Conservation (phyloP, 2,329 filamentous ascomycete species). For the Pseudocercospora fuligena region DNA sequence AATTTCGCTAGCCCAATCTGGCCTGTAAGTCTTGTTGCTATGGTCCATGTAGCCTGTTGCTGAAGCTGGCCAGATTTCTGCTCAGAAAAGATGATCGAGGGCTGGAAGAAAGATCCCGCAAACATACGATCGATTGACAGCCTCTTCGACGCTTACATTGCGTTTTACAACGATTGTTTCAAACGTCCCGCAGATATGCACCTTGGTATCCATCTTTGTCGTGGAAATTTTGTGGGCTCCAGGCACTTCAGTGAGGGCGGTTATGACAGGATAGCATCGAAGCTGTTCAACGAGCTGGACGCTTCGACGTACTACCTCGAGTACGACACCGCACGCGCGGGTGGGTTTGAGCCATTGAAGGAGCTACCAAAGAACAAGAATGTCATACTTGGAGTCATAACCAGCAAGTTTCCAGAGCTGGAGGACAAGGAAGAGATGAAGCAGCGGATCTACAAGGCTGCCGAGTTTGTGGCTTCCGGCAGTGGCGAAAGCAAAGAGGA, state of each 20-base stretch:
- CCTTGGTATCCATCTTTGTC: conserved; percentile 76
- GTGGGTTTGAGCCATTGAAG: conserved; percentile 54
- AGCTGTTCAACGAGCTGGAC: conserved; percentile 42
- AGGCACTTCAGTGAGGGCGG: conserved; percentile 54
- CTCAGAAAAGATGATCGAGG: conserved; percentile 71
- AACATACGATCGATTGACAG: conserved; percentile 71
- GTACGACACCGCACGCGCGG: conserved; percentile 55
- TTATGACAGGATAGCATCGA: conserved; percentile 52
- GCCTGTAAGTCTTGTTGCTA: conserved; percentile 36
- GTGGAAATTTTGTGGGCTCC: conserved; percentile 54
- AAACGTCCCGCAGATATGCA: conserved; percentile 70
- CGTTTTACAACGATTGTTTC: conserved; percentile 72
- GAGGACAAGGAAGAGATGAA: conserved; percentile 55
- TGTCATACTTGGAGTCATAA: conserved; percentile 53
- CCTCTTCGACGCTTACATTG: conserved; percentile 75
- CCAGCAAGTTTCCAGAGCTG: conserved; percentile 52
- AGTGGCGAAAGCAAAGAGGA: conserved; percentile 65
- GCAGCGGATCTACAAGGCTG: conserved; percentile 53
- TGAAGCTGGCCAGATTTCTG: conserved; percentile 62
- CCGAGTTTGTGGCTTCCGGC: conserved; percentile 71
- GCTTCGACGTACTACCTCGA: conserved; percentile 45
- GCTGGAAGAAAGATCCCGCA: conserved; percentile 70
- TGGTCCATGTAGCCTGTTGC: neutral
- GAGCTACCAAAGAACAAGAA: conserved; percentile 53
- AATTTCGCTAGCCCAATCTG: conserved; percentile 44